Evolutionary conservation across 352 stramenopile species (phyloP).

Genomic region (Phytophthora meadii): DNA sequence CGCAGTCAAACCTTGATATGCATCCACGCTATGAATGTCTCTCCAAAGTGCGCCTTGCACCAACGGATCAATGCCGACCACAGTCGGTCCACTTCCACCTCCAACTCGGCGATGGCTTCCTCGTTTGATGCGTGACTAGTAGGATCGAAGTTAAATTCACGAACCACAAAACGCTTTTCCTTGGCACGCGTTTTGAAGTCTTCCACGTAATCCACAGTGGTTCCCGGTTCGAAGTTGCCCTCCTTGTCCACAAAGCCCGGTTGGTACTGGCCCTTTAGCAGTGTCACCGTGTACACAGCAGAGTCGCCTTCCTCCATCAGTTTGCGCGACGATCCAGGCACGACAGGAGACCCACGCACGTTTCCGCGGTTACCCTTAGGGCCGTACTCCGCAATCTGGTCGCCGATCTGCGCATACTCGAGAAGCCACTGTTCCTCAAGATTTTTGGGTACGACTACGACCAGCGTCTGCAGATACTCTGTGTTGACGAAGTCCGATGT

Average conservation of each 20-base stretch:
- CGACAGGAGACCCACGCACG: conserved; percentile 95
- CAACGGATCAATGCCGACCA: conserved; percentile 95
- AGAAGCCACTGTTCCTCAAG: conserved; percentile 91
- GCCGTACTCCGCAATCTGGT: conserved; percentile 91
- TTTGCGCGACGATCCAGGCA: conserved; percentile 92
- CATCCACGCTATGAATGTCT: conserved; percentile 98
- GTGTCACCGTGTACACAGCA: conserved; percentile 94
- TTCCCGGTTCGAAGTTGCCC: conserved; percentile 91
- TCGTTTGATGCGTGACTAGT: conserved; percentile 88
- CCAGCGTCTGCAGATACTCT: conserved; percentile 97
- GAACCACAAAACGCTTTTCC: conserved; percentile 94
- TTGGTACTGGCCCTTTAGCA: conserved; percentile 96
- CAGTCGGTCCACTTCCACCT: conserved; percentile 94
- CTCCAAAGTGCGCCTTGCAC: conserved; percentile 98
- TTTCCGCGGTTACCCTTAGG: conserved; percentile 90
- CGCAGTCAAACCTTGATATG: conserved; percentile 93
- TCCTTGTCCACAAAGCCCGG: conserved; percentile 86
- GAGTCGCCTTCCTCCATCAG: conserved; percentile 94
- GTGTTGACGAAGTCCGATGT: conserved; percentile 94
- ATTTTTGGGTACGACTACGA: conserved; percentile 95
- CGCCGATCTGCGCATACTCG: conserved; percentile 89
- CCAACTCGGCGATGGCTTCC: conserved; percentile 84
- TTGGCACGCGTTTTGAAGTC: conserved; percentile 93
- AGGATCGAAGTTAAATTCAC: conserved; percentile 94
- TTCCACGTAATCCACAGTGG: conserved; percentile 94